Evolutionary conservation across 2,329 filamentous ascomycete genomes (phyloP), one percentile per base, ranked within the genome.

Genomic region (Shiraia sp.): DNA sequence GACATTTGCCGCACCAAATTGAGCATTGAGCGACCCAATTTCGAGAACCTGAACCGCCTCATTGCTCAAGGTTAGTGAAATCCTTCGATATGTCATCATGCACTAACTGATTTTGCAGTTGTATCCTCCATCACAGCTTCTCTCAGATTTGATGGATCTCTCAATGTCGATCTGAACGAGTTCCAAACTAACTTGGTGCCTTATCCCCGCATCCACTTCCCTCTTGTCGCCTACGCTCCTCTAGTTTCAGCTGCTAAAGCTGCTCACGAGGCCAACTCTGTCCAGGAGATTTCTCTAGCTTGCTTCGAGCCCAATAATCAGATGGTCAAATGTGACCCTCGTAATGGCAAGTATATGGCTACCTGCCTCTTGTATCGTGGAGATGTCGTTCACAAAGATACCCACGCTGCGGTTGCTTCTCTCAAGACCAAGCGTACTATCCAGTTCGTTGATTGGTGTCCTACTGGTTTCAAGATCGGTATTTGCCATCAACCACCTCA

Each of bases 231-330:
- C 57, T 99, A 97, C 72, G 82, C 93, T 32, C 92, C 92, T 49
- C 88, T 99, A 68, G 85, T 97, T 74, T 96, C 91, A 51, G 88
- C 90, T 52, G 87, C 89, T 73, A 96, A 96, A 85, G 90, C 91
- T 63, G 87, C 90, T 45, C 92, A 99, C 80, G 92, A 99, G 81
- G 86, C 91, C 80, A 95, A 96, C 85, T 93, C 89, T 19, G 92
- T 97, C 57, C 87, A 90, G 77, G 93, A 97, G 81, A 96, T 97
- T 80, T 95, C 90, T 75, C 95, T 92, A 85, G 89, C 89, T 58
- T 97, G 92, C 86, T 99, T 99, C 79, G 92, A 99, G 84, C 90
- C 92, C 64, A 88, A 96, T 85, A 96, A 96, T 85, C 92, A 99
- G 87, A 99, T 99, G 92, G 92, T 99, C 73, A 96, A 96, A 82